phyloP scores from a whole-genome alignment of 2,329 filamentous ascomycete genomes.

The Dactylonectria macrodidyma region DNA sequence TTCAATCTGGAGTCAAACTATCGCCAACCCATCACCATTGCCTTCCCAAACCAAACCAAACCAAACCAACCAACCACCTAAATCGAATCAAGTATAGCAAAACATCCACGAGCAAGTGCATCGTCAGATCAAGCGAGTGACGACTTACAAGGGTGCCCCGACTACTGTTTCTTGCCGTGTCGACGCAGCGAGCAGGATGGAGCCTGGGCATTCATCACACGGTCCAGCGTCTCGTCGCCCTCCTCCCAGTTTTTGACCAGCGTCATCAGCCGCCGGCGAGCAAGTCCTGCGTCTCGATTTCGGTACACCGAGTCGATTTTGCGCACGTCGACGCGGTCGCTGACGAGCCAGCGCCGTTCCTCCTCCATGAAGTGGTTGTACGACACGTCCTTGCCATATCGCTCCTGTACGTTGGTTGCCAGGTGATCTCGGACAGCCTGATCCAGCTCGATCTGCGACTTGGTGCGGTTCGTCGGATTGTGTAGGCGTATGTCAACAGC shows the following conservation, averaged over 20 bases:
- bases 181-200: slow-evolving; percentile 46
- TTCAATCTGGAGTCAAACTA: not conserved
- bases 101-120: not conserved
- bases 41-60: not conserved
- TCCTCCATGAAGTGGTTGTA: slow-evolving; percentile 53
- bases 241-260: slow-evolving; percentile 59
- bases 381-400: slow-evolving; percentile 50
- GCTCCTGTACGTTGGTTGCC: slow-evolving; percentile 49
- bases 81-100: not conserved
- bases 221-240: slow-evolving; percentile 55
- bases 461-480: slow-evolving; percentile 43
- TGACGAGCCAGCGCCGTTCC: slow-evolving; percentile 58
- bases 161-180: slow-evolving; percentile 19
- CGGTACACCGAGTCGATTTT: slow-evolving; percentile 62
- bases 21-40: not conserved
- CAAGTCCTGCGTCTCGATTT: slow-evolving; percentile 57
- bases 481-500: slow-evolving; percentile 45
- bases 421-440: slow-evolving; percentile 51
- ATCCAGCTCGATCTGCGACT: slow-evolving; percentile 46
- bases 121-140: not conserved
- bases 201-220: slow-evolving; percentile 52
- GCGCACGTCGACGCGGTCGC: slow-evolving; percentile 56
- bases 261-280: slow-evolving; percentile 52
- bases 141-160: not conserved
- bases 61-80: not conserved